Evolutionary conservation across 345 rosid species (phyloP).

Genomic region (Dimocarpus longan): DNA sequence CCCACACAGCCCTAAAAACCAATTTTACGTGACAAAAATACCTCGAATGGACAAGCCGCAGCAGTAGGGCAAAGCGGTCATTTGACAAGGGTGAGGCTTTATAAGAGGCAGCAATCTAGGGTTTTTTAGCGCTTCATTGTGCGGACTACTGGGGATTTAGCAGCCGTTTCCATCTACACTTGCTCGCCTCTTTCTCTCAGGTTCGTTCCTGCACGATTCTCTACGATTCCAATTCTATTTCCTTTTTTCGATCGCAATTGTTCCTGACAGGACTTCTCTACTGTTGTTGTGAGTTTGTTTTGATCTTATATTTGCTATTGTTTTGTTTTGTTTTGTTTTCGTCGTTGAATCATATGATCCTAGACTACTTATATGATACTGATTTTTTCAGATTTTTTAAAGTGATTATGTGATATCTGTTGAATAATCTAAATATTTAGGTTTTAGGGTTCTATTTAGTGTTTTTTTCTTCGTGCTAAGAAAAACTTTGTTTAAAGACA

Average conservation of each 20-base stretch:
- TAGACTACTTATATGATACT: neutral
- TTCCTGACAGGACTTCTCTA: too few relatives aligned
- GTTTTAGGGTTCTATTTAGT: neutral
- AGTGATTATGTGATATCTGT: neutral
- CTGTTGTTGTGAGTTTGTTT: neutral
- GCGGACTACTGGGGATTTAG: neutral
- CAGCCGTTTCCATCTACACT: constrained; percentile 7
- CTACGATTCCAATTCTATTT: neutral
- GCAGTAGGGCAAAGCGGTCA: too few relatives aligned
- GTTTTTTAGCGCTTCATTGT: neutral
- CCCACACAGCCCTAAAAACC: too few relatives aligned
- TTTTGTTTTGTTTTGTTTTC: neutral
- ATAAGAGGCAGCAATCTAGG: neutral
- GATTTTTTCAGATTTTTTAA: neutral
- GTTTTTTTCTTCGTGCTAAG: neutral
- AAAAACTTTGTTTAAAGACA: too few relatives aligned
- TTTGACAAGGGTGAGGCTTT: too few relatives aligned
- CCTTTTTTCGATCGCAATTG: neutral
- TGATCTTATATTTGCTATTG: too few relatives aligned
- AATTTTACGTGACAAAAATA: too few relatives aligned
- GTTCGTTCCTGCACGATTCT: neutral
- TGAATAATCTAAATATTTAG: neutral
- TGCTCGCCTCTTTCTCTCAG: too few relatives aligned
- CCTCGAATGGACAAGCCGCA: too few relatives aligned
- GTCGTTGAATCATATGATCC: too few relatives aligned